Percentiles rank a stretch among this genome's conserved stretches.
Evolutionary conservation across 2,329 filamentous ascomycete species (phyloP).

Genomic region (Clarireedia hainanense): DNA sequence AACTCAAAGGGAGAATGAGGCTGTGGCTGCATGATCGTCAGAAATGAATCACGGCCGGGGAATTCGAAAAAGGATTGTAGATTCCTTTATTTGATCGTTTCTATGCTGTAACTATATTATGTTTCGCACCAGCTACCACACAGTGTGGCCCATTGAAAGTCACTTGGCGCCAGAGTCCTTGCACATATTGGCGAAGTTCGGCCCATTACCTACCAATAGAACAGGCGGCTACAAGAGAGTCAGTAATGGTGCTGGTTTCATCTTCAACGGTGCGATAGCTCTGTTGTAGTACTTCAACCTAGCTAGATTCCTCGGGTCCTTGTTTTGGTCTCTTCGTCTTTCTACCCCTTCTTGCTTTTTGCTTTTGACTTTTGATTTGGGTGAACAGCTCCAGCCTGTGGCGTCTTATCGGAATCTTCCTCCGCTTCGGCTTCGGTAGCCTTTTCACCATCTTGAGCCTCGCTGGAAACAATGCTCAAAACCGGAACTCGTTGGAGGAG

Average conservation of each 20-base stretch:
- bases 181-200: conserved; percentile 33
- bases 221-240: conserved; percentile 39
- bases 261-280: not conserved
- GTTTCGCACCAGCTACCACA: conserved; percentile 37
- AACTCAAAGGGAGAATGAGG: conserved; percentile 23
- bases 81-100: conserved; percentile 34
- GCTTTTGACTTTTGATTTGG: not conserved
- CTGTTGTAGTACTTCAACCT: not conserved
- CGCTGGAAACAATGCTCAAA: not conserved
- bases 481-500: not conserved
- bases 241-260: conserved; percentile 19
- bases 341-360: not conserved
- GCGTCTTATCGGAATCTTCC: not conserved
- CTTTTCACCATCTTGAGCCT: not conserved
- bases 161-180: conserved; percentile 37
- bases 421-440: not conserved
- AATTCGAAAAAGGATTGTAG: conserved; percentile 38
- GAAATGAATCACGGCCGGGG: conserved; percentile 36
- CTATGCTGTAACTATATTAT: conserved; percentile 33
- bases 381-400: not conserved
- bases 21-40: conserved; percentile 35
- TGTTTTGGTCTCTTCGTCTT: not conserved
- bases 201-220: conserved; percentile 32
- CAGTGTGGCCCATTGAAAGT: conserved; percentile 38
- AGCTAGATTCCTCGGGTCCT: not conserved